These are phyloP conservation scores for Solanum bulbocastanum DNA, from an alignment of 257 asterid species.

Conservation along the genomic window DNA sequence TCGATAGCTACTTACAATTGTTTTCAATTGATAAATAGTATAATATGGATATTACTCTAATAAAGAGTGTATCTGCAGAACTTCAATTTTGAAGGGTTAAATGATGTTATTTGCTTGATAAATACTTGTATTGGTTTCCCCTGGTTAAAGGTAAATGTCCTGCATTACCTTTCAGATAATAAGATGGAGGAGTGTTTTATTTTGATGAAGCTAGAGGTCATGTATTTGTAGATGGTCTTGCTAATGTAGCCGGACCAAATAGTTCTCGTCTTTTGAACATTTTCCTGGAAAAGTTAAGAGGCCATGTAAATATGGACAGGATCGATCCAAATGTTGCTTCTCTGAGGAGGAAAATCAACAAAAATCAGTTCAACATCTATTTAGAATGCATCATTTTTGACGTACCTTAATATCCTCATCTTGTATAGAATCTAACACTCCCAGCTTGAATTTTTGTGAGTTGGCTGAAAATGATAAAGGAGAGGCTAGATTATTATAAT, in stretches of 20 bases:
- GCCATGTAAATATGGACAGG: neutral
- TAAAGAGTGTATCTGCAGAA: neutral
- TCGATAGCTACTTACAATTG: neutral
- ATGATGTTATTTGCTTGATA: neutral
- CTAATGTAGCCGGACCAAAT: neutral
- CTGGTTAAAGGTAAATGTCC: neutral
- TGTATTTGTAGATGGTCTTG: neutral
- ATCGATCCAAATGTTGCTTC: neutral
- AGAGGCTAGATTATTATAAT: neutral
- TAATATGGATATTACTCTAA: neutral
- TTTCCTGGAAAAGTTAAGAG: neutral
- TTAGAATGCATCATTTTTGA: neutral
- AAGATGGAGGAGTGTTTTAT: neutral
- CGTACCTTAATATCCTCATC: neutral
- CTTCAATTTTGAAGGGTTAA: neutral
- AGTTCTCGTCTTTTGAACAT: neutral
- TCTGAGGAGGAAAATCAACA: neutral
- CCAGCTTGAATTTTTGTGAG: neutral
- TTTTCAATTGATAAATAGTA: neutral
- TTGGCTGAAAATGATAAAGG: neutral
- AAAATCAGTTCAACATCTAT: neutral
- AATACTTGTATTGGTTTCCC: neutral
- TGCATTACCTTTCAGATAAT: neutral
- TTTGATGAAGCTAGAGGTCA: neutral
- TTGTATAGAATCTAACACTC: neutral